A percentile compares a stretch with the other conserved stretches of the same genome.
phyloP scores from a whole-genome alignment of 208 protist species.

The Borovskyia barvae region DNA sequence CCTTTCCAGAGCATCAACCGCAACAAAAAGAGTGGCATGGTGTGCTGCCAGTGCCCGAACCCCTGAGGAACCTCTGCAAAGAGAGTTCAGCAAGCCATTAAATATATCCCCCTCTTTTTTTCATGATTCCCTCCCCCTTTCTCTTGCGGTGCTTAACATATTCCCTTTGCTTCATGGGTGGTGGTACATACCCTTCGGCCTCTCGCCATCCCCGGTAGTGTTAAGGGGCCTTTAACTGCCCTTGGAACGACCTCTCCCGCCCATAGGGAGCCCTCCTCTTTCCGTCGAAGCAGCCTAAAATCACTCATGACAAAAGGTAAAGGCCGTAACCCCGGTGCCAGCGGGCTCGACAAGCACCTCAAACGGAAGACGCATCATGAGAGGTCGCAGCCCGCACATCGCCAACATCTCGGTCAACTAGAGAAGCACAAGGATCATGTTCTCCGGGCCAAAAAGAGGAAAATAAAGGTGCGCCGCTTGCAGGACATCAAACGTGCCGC shows the following conservation, averaged over 20 bases:
- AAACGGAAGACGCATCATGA: conserved; percentile 89
- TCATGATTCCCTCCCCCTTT: too few species aligned
- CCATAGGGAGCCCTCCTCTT: too few species aligned
- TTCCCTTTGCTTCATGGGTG: too few species aligned
- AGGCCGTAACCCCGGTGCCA: conserved; percentile 80
- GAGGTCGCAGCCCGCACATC: conserved; percentile 77
- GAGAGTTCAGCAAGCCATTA: background rate
- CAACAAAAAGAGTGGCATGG: too few species aligned
- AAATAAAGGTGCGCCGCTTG: conserved; percentile 74
- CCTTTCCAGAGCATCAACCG: too few species aligned
- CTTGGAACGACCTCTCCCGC: too few species aligned
- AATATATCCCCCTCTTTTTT: background rate
- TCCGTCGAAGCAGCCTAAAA: too few species aligned
- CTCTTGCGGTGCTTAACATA: too few species aligned
- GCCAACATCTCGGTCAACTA: conserved; percentile 85
- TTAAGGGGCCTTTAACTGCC: too few species aligned
- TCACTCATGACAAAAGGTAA: conserved; percentile 92
- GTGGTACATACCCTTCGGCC: too few species aligned
- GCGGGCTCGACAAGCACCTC: conserved; percentile 86
- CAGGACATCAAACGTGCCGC: conserved; percentile 77
- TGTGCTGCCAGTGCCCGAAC: background rate
- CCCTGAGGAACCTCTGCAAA: background rate
- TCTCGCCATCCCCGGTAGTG: too few species aligned
- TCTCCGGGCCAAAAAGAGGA: conserved; percentile 72
- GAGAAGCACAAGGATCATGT: conserved; percentile 95